Conservation (phyloP, 2,329 filamentous ascomycete genomes). For the Fulvia fulva region DNA sequence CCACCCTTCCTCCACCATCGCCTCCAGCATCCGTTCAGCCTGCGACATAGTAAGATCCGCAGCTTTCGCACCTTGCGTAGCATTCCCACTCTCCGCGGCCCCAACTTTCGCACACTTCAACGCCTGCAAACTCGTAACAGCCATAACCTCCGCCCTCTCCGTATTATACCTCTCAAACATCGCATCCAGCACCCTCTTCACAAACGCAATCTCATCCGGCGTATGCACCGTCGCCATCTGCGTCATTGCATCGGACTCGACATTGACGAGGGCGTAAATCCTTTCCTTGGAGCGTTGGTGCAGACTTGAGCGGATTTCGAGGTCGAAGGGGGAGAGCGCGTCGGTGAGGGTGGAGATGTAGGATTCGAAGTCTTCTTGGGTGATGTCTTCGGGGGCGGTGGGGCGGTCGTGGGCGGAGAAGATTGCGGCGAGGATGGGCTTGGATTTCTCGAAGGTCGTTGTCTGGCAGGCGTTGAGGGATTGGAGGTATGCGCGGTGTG, state of each 20-base stretch:
- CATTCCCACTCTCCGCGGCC: constrained; percentile 17
- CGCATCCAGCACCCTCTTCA: constrained; percentile 80
- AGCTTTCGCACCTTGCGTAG: constrained; percentile 5
- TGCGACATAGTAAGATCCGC: constrained; percentile 66
- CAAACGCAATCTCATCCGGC: constrained; percentile 81
- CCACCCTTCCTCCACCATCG: constrained; percentile 77
- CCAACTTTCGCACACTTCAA: constrained; percentile 58
- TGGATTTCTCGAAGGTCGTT: constrained; percentile 70
- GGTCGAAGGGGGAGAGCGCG: constrained; percentile 74
- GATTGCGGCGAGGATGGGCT: constrained; percentile 72
- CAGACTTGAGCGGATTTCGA: constrained; percentile 73
- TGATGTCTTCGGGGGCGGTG: constrained; percentile 60
- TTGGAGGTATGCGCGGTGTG: constrained; percentile 85
- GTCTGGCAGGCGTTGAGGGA: constrained; percentile 75
- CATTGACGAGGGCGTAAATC: constrained; percentile 85
- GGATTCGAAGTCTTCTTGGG: constrained; percentile 61
- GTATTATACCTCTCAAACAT: constrained; percentile 93
- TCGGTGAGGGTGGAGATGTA: constrained; percentile 69
- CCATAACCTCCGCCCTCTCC: constrained; percentile 74
- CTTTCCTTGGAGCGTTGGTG: constrained; percentile 61
- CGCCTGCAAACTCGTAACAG: constrained; percentile 74
- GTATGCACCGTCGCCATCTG: constrained; percentile 79
- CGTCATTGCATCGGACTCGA: constrained; percentile 75
- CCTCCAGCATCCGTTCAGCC: constrained; percentile 67
- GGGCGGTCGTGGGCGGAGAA: constrained; percentile 55